Percentiles rank a stretch among this genome's conserved stretches.
Conservation (phyloP, 148 eudicot species). For the Limonium bicolor region DNA sequence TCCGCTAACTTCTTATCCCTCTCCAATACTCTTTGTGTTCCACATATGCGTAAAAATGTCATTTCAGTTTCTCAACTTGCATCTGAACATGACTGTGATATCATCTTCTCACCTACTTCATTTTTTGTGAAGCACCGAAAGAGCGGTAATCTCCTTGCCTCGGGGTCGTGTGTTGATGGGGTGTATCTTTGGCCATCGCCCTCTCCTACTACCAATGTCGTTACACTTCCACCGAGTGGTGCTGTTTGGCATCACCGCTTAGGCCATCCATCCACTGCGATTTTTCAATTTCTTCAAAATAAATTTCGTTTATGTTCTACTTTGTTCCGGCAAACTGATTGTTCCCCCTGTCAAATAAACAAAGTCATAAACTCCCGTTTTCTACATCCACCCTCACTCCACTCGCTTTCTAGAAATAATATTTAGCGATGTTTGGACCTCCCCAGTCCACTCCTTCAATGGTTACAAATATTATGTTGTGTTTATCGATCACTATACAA, state of each 20-base stretch:
- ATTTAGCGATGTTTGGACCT: background rate
- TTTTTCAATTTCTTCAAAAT: background rate
- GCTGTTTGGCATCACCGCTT: conserved; percentile 2
- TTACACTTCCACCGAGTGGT: background rate
- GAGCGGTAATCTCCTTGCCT: background rate
- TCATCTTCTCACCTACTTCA: background rate
- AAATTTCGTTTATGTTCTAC: background rate
- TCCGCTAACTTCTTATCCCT: background rate
- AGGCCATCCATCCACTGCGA: background rate
- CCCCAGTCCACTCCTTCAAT: background rate
- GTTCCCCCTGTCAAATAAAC: background rate
- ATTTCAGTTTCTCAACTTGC: background rate
- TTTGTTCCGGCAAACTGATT: background rate
- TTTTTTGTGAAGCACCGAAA: background rate
- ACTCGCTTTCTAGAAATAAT: too few relatives aligned
- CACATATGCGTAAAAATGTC: background rate
- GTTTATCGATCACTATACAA: background rate
- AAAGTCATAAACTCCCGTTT: too few relatives aligned
- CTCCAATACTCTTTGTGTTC: background rate
- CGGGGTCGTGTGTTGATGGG: background rate
- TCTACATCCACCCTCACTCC: too few relatives aligned
- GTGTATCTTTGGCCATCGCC: background rate
- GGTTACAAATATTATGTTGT: background rate
- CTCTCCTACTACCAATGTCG: background rate
- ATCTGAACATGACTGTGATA: background rate